Evolutionary conservation across 2,329 filamentous ascomycete genomes (phyloP).

Genomic region (Cryphonectria naterciae): DNA sequence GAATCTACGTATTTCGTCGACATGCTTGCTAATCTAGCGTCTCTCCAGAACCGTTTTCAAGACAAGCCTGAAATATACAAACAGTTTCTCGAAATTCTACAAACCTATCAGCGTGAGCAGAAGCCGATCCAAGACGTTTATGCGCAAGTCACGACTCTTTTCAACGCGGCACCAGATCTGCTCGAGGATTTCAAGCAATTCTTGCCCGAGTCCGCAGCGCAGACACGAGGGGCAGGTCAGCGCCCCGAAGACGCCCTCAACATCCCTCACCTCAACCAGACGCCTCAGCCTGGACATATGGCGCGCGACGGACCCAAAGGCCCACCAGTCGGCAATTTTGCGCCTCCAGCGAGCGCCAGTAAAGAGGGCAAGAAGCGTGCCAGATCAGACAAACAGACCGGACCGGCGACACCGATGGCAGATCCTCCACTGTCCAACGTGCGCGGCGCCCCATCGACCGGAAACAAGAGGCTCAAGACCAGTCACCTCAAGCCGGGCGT

Average conservation of each 20-base stretch:
- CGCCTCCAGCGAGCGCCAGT: conserved; percentile 75
- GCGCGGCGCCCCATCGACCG: conserved; percentile 43
- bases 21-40: background rate
- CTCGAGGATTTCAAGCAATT: conserved; percentile 99
- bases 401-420: conserved; percentile 48
- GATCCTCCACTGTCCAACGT: conserved; percentile 40
- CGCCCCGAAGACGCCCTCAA: conserved; percentile 68
- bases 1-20: background rate
- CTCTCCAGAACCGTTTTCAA: conserved; percentile 84
- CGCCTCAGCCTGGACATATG: conserved; percentile 56
- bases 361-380: conserved; percentile 92
- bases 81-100: conserved; percentile 95
- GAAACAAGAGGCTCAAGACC: conserved; percentile 72
- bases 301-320: conserved; percentile 72
- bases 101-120: conserved; percentile 96
- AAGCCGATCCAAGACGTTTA: conserved; percentile 99
- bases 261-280: conserved; percentile 52
- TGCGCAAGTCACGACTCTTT: conserved; percentile 91
- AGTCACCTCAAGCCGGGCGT: conserved; percentile 65
- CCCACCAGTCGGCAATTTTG: conserved; percentile 94
- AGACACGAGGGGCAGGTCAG: conserved; percentile 60
- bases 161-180: conserved; percentile 90
- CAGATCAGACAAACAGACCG: conserved; percentile 60
- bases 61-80: conserved; percentile 98
- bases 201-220: conserved; percentile 79